These are phyloP conservation scores for Calonectria multiphialidica DNA, from an alignment of 2,329 filamentous ascomycete species.

Conservation along the genomic window DNA sequence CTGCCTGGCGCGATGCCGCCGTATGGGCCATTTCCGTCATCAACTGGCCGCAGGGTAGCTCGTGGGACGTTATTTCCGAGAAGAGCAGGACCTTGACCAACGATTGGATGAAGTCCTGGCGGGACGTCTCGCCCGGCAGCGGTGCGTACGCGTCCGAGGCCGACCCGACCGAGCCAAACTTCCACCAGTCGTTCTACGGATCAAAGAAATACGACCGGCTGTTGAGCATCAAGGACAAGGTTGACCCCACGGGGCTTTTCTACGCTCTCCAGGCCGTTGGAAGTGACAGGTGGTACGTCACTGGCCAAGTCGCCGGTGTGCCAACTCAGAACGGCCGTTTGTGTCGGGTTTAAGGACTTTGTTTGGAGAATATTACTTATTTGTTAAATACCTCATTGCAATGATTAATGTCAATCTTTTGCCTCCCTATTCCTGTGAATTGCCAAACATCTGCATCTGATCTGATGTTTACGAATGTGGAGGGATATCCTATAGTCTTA, in stretches of 20 bases:
- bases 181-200: conserved; percentile 39
- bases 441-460: too few relatives aligned
- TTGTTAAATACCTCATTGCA: too few relatives aligned
- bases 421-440: too few relatives aligned
- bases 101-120: conserved; percentile 44
- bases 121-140: conserved; percentile 32
- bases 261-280: conserved; percentile 36
- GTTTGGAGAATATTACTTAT: too few relatives aligned
- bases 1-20: conserved; percentile 60
- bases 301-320: conserved; percentile 31
- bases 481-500: too few relatives aligned
- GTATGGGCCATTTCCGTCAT: conserved; percentile 53
- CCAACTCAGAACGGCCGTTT: conserved; percentile 40
- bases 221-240: conserved; percentile 31
- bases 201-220: conserved; percentile 33
- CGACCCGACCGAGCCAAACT: conserved; percentile 37
- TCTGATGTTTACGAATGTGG: too few relatives aligned
- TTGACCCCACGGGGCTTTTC: conserved; percentile 37
- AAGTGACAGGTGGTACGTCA: conserved; percentile 38
- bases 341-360: conserved; percentile 22
- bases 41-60: conserved; percentile 42
- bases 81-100: conserved; percentile 34
- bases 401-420: too few relatives aligned
- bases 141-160: conserved; percentile 38
- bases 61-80: conserved; percentile 24